Conservation (phyloP, 202 grass and related monocot genomes). For the Alloteropsis angusta region DNA sequence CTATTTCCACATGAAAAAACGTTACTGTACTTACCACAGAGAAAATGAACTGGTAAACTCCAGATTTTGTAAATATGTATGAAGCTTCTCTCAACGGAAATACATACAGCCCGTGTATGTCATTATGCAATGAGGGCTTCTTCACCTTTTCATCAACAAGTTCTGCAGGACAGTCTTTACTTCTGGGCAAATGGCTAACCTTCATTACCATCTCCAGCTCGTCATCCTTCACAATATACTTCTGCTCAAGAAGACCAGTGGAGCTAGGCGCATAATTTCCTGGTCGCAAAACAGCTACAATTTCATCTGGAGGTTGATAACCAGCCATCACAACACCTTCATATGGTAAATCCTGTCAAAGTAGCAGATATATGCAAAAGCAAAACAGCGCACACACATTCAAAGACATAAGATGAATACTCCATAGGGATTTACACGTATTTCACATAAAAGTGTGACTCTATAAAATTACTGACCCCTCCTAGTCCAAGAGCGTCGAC, state of each 20-base stretch:
- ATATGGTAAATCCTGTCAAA: conserved; percentile 29
- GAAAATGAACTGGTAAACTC: conserved; percentile 34
- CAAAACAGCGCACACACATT: neutral
- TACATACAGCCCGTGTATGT: conserved; percentile 32
- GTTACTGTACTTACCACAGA: conserved; percentile 36
- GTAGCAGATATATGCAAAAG: neutral
- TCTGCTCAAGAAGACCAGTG: conserved; percentile 13
- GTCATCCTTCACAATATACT: conserved; percentile 34
- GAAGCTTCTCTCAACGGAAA: conserved; percentile 16
- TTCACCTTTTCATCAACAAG: neutral
- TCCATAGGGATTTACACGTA: neutral
- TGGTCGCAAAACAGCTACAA: conserved; percentile 30
- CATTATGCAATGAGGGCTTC: conserved; percentile 23
- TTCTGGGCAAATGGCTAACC: conserved; percentile 3
- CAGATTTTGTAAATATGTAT: conserved; percentile 18
- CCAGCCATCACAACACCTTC: conserved; percentile 22
- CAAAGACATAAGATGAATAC: neutral
- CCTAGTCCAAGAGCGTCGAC: conserved; percentile 1
- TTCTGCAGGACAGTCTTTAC: neutral
- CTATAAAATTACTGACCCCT: conserved; percentile 11
- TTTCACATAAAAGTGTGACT: neutral
- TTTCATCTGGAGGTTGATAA: conserved; percentile 25
- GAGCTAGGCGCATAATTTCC: neutral
- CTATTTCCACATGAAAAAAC: neutral
- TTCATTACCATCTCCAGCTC: conserved; percentile 31